phyloP scores from a whole-genome alignment of 257 asterid species.

The Solanum chaucha region DNA sequence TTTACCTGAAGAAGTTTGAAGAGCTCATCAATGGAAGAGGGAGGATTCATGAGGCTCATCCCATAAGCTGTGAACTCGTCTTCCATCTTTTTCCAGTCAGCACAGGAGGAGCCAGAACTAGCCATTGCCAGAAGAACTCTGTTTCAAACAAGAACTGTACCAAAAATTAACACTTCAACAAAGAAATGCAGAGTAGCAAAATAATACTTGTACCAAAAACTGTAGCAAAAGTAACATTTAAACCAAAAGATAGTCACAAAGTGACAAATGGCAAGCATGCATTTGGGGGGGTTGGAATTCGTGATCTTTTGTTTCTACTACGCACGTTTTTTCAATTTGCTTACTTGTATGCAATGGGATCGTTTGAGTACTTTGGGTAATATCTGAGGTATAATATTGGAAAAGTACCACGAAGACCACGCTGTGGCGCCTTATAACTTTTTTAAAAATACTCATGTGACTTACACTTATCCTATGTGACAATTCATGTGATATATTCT shows the following conservation, averaged over 20 bases:
- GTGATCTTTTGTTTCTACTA: background rate
- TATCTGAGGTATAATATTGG: background rate
- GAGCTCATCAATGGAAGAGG: constrained; percentile 16
- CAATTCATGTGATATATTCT: too few relatives aligned
- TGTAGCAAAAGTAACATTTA: too few relatives aligned
- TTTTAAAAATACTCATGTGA: background rate
- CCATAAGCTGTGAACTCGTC: constrained; percentile 14
- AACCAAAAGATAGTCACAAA: too few relatives aligned
- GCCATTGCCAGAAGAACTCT: constrained; percentile 9
- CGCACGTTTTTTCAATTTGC: background rate
- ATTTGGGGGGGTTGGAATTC: background rate
- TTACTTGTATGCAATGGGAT: background rate
- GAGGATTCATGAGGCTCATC: constrained; percentile 9
- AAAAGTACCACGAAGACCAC: background rate
- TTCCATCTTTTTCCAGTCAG: constrained; percentile 6
- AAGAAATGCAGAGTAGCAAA: too few relatives aligned
- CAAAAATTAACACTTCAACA: too few relatives aligned
- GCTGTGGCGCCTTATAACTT: background rate
- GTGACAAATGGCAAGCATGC: too few relatives aligned
- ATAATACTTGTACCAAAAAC: too few relatives aligned
- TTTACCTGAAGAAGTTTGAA: constrained; percentile 13
- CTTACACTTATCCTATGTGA: too few relatives aligned
- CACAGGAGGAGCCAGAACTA: background rate
- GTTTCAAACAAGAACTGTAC: background rate
- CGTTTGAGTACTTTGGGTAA: background rate